Evolutionary conservation across 1,284 basidiomycete genomes (phyloP), one percentile per base, ranked within the genome.

Genomic region (Ustilago xerochloae): DNA sequence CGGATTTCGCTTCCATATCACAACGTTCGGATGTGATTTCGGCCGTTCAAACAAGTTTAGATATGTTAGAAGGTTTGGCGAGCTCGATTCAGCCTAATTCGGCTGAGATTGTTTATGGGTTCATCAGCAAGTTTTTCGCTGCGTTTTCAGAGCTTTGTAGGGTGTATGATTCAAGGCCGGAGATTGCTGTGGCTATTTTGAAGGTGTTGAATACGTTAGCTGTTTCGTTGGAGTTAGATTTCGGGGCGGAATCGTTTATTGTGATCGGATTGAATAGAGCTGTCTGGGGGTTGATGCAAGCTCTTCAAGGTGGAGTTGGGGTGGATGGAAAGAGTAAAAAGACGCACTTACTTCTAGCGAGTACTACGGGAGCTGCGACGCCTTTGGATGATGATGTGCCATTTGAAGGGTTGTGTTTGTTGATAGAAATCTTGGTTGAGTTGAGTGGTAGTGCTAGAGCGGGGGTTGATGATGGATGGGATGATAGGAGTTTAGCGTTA

Each of bases 31-130:
- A 77, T 22, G 64, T 76, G 12, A 70, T 80, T 43, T 61, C 61
- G 4, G 72, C 62, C 3, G 61, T 80, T 6, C 74, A 77, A 38
- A 78, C 65, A 1, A 69, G 64, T 28, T 63, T 80, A 28, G 79
- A 80, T 55, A 79, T 79, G 79, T 53, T 79, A 15, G 77, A 79
- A 26, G 79, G 77, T 1, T 56, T 80, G 0, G 77, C 75, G 3
- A 46, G 56, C 4, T 71, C 66, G 26, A 72, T 70, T 32, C 75
- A 77, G 43, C 75, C 75, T 33, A 69, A 63, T 46, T 72, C 75
- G 33, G 64, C 79, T 6, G 60, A 69, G 39, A 72, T 63, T 29
- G 71, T 79, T 5, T 80, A 68, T 38, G 63, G 46, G 22, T 79
- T 79, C 51, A 51, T 75, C 38, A 49, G 68, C n/a, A 71, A 61